Evolutionary conservation across 805 yeast species (phyloP), one percentile per base, ranked within the genome.

Genomic region (Pichia ethanolica): DNA sequence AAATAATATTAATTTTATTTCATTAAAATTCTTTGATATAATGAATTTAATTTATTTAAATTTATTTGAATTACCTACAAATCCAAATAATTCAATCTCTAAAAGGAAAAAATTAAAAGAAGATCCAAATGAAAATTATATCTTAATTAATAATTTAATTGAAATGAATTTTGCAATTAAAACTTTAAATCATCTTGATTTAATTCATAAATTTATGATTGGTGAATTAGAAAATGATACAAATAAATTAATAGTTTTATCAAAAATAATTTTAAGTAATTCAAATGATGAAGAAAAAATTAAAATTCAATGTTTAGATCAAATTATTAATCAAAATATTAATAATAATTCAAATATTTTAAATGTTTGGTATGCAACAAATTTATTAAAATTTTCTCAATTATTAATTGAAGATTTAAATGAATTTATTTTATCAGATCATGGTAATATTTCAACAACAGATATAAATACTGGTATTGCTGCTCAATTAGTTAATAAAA

Each of bases 161-260:
- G 13, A 46, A 34, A 44, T 59, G 42, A 52, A 54, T 43, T 56
- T 48, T 35, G 65, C 65, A 1, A 45, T 55, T 1, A 51, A 55
- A 14, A 49, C 57, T 3, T 48, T 63, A 27, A 59, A 56, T 44
- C 68, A 66, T 32, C 43, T 68, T n/a, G 61, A 61, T 9, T 41
- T 55, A 9, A 48, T 67, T n/a, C 67, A 62, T 47, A 38, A 49
- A 13, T 63, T 63, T 28, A 45, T 66, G 25, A 50, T 65, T 14
- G 54, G 55, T 14, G 68, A 67, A 46, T 48, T 66, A 1, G 70
- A 61, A 37, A 62, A 67, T 30, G 71, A 68, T 46, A 53, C 58
- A 39, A 67, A 68, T 39, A 61, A 63, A 47, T 53, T 67, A 42
- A 67, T 67, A n/a, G 47, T 62, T 42, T 44, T 66, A 28, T 59